phyloP scores from a whole-genome alignment of 139 green algal genomes.

The Edaphochlamys debaryana region DNA sequence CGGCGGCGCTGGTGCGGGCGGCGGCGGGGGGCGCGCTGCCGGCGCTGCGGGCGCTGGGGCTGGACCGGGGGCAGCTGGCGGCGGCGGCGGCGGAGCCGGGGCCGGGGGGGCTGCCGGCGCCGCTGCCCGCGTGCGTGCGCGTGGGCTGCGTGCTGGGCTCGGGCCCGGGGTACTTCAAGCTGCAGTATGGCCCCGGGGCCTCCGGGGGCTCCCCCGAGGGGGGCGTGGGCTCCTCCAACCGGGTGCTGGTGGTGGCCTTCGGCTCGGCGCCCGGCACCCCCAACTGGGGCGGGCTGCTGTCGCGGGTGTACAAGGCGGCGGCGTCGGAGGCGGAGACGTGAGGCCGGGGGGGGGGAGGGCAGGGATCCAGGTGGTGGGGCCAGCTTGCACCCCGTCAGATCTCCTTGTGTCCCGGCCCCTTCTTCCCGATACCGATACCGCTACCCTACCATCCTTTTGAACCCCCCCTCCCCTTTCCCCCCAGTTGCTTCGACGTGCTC shows the following conservation, averaged over 20 bases:
- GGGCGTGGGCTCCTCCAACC: constrained; percentile 19
- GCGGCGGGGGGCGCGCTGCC: constrained; percentile 2
- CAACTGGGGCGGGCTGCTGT: constrained; percentile 92
- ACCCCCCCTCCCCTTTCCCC: too few relatives aligned
- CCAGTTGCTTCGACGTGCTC: constrained; percentile 83
- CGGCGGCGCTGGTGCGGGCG: constrained; percentile 49
- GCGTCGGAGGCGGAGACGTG: neutral
- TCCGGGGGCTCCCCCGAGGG: neutral
- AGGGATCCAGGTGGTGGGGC: too few relatives aligned
- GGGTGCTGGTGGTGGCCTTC: constrained; percentile 91
- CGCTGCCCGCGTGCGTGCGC: constrained; percentile 1
- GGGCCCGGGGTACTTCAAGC: constrained; percentile 86
- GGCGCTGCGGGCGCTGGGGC: constrained; percentile 52
- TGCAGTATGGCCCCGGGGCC: constrained; percentile 54
- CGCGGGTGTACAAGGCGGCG: constrained; percentile 56
- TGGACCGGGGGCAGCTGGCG: constrained; percentile 61
- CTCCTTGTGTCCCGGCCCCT: too few relatives aligned
- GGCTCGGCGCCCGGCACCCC: constrained; percentile 91
- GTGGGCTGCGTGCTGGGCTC: constrained; percentile 33
- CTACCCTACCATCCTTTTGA: too few relatives aligned
- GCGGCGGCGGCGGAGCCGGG: constrained; percentile 1
- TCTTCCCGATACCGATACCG: too few relatives aligned
- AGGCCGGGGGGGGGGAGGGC: neutral
- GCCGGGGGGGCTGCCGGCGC: neutral
- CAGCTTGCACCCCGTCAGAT: too few relatives aligned